Evolutionary conservation across 176 grass and related monocot genomes (phyloP).

Genomic region (Oropetium thomaeum): DNA sequence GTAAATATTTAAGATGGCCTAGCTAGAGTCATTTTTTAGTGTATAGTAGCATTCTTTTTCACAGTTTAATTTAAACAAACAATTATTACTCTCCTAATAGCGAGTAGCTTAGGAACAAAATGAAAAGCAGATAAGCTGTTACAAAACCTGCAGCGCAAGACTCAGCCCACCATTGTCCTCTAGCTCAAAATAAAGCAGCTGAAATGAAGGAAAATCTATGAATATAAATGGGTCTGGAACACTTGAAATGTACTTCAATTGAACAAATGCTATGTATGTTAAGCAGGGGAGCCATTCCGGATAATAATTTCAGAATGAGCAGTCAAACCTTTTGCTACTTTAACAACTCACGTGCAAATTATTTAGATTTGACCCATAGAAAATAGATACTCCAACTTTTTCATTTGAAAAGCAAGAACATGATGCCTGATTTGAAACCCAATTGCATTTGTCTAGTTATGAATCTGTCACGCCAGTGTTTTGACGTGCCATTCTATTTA

Average conservation of each 20-base stretch:
- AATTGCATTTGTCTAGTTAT: not conserved
- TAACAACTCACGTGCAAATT: not conserved
- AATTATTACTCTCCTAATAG: not conserved
- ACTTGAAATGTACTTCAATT: not conserved
- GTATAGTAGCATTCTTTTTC: not conserved
- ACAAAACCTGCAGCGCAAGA: slow-evolving; percentile 79
- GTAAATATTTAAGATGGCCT: not conserved
- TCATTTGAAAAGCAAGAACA: not conserved
- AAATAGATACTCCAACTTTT: not conserved
- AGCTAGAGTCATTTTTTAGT: slow-evolving; percentile 9
- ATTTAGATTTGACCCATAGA: slow-evolving; percentile 3
- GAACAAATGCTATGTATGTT: slow-evolving; percentile 3
- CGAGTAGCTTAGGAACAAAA: not conserved
- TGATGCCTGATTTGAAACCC: not conserved
- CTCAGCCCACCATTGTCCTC: slow-evolving; percentile 96
- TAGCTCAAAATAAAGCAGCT: slow-evolving; percentile 97
- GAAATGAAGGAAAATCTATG: slow-evolving; percentile 26
- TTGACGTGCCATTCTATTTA: not conserved
- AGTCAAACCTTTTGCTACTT: not conserved
- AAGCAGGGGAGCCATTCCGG: not conserved
- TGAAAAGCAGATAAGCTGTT: slow-evolving; percentile 5
- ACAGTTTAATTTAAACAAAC: slow-evolving; percentile 2
- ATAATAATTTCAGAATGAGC: not conserved
- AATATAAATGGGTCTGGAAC: slow-evolving; percentile 1
- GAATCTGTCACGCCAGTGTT: not conserved